Conservation (phyloP, 768 basidiomycete genomes). For the Lentinula detonsa region DNA sequence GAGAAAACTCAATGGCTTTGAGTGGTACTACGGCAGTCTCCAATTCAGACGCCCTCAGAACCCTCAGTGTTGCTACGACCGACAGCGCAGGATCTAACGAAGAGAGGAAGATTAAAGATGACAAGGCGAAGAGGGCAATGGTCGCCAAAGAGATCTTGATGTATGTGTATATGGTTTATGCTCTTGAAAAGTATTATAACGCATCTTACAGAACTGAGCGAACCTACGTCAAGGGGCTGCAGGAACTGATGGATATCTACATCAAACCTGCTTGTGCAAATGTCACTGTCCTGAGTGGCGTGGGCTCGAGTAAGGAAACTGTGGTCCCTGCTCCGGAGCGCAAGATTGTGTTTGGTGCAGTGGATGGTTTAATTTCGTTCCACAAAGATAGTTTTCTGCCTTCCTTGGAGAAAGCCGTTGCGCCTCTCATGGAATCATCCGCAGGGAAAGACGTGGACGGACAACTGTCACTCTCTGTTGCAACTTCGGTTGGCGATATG, state of each 20-base stretch:
- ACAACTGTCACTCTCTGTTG: constrained; percentile 65
- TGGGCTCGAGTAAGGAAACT: constrained; percentile 73
- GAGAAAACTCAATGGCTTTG: constrained; percentile 51
- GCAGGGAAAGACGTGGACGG: constrained; percentile 63
- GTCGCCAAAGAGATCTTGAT: constrained; percentile 88
- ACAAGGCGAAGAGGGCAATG: constrained; percentile 76
- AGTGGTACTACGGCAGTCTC: constrained; percentile 37
- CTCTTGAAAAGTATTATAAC: constrained; percentile 12
- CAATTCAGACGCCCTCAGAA: constrained; percentile 45
- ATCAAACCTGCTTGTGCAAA: constrained; percentile 77
- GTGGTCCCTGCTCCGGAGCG: constrained; percentile 82
- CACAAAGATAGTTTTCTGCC: constrained; percentile 92
- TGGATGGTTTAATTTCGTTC: constrained; percentile 88
- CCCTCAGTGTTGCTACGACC: constrained; percentile 68
- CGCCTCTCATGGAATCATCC: constrained; percentile 51
- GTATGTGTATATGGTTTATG: constrained; percentile 40
- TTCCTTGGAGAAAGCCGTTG: constrained; percentile 74
- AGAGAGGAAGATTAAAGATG: constrained; percentile 89
- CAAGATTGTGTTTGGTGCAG: constrained; percentile 85
- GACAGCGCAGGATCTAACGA: constrained; percentile 71
- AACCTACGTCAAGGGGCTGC: constrained; percentile 90
- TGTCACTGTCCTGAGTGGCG: constrained; percentile 64
- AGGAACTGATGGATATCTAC: constrained; percentile 93
- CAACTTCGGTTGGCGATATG: constrained; percentile 77
- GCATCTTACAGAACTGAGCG: constrained; percentile 71